A percentile compares a stretch with the other conserved stretches of the same genome.
These are phyloP conservation scores for Capillidium rhysosporum DNA, from an alignment of 371 early-diverging fungal species.

Conservation along the genomic window DNA sequence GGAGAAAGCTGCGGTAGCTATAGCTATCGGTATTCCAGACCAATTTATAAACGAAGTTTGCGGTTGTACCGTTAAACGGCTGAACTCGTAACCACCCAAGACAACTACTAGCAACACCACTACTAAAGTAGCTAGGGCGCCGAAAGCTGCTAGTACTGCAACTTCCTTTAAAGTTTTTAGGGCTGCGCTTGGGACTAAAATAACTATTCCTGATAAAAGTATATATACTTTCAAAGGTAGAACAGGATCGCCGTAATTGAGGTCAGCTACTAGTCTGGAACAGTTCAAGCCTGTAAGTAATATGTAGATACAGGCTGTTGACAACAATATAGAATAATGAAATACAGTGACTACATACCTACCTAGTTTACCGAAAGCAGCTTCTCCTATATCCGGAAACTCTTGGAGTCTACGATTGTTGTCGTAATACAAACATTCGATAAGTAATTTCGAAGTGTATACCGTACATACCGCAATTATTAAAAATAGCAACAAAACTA, in stretches of 20 bases:
- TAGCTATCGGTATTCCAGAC: conserved; percentile 29
- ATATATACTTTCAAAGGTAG: conserved; percentile 23
- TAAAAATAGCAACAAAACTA: conserved; percentile 42
- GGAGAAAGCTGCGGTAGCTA: conserved; percentile 44
- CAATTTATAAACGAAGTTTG: conserved; percentile 15
- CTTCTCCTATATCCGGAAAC: conserved; percentile 29
- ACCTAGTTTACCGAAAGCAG: conserved; percentile 41
- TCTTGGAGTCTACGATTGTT: conserved; percentile 8
- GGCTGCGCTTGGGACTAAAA: conserved; percentile 44
- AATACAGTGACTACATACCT: conserved; percentile 34
- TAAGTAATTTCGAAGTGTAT: conserved; percentile 41
- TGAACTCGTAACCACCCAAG: not conserved
- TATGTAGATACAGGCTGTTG: conserved; percentile 56
- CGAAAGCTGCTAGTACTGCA: conserved; percentile 30
- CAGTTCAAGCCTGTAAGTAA: conserved; percentile 49
- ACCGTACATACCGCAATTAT: conserved; percentile 49
- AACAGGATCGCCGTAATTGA: conserved; percentile 7
- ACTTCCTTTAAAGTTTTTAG: conserved; percentile 55
- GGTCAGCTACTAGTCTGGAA: conserved; percentile 19
- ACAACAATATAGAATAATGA: conserved; percentile 42
- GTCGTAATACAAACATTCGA: conserved; percentile 45
- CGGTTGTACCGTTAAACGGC: conserved; percentile 2
- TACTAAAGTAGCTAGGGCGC: conserved; percentile 24
- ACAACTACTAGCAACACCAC: conserved; percentile 18
- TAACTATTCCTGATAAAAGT: conserved; percentile 30